Conservation (phyloP, 1,284 basidiomycete genomes). For the Ustilago tritici region DNA sequence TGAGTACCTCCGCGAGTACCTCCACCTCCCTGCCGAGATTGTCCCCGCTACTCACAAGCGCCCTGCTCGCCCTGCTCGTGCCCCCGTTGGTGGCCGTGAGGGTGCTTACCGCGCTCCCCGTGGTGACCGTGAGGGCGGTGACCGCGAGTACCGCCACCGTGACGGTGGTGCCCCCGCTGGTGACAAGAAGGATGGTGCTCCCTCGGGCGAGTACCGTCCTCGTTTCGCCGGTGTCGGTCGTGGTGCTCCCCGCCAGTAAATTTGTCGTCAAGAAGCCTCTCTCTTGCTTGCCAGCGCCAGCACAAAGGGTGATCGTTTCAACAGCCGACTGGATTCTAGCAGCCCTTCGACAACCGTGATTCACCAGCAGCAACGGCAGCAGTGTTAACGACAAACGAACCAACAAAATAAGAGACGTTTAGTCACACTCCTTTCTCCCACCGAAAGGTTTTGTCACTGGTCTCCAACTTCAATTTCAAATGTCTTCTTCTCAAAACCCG, state of each 20-base stretch:
- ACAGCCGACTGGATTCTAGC: neutral
- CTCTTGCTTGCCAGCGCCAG: neutral
- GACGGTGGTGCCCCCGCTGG: constrained; percentile 50
- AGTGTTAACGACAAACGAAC: neutral
- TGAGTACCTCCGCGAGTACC: constrained; percentile 69
- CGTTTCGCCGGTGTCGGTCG: constrained; percentile 68
- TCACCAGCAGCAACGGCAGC: neutral
- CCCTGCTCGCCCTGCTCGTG: constrained; percentile 66
- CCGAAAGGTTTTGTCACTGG: constrained; percentile 19
- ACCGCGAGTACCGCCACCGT: constrained; percentile 69
- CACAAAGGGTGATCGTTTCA: neutral
- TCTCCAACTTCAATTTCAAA: constrained; percentile 15
- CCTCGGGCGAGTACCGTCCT: constrained; percentile 68
- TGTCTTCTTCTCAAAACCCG: neutral
- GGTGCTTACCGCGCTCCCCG: constrained; percentile 65
- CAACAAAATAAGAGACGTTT: constrained; percentile 31
- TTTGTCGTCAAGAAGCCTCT: neutral
- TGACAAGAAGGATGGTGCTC: constrained; percentile 68
- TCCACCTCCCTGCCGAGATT: constrained; percentile 69
- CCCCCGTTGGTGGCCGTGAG: constrained; percentile 61
- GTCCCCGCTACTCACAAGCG: constrained; percentile 70
- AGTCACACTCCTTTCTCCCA: constrained; percentile 7
- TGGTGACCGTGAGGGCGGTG: constrained; percentile 65
- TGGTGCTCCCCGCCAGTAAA: constrained; percentile 66
- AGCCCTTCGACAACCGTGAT: too few relatives aligned